These are phyloP conservation scores for Vitis hybrid DNA, from an alignment of 177 flowering plant species.

Conservation along the genomic window DNA sequence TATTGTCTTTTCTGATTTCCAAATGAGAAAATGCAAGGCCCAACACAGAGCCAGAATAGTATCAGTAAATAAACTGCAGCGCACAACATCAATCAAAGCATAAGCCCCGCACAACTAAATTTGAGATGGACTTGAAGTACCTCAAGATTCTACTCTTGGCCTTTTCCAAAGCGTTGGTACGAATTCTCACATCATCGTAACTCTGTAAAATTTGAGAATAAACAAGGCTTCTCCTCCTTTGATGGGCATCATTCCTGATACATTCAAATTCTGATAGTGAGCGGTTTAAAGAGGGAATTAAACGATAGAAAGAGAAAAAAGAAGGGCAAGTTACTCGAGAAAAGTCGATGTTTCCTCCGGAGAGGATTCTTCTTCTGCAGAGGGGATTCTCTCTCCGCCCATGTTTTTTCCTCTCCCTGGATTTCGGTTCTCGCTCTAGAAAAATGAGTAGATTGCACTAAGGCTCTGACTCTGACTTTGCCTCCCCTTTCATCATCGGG, in stretches of 20 bases:
- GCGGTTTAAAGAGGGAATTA: background rate
- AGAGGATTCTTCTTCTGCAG: conserved; percentile 31
- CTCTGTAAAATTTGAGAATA: conserved; percentile 34
- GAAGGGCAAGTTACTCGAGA: conserved; percentile 8
- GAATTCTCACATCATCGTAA: conserved; percentile 27
- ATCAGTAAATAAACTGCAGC: background rate
- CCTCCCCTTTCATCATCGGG: too few species aligned
- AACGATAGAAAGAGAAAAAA: background rate
- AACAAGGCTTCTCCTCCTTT: conserved; percentile 23
- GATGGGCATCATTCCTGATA: conserved; percentile 19
- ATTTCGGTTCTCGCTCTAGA: too few species aligned
- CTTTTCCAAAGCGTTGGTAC: conserved; percentile 27
- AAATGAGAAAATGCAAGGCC: too few species aligned
- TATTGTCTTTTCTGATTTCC: too few species aligned
- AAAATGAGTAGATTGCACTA: too few species aligned
- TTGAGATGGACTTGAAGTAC: conserved; percentile 21
- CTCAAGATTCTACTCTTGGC: conserved; percentile 50
- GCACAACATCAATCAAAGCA: background rate
- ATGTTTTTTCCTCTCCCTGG: background rate
- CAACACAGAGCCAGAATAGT: background rate
- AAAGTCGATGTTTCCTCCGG: conserved; percentile 11
- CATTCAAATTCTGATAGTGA: background rate
- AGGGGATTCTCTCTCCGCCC: conserved; percentile 10
- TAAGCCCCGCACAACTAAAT: background rate
- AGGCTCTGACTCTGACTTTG: too few species aligned